Base-by-base conservation (phyloP, 768 basidiomycete species). In the Solioccasus polychromus region DNA sequence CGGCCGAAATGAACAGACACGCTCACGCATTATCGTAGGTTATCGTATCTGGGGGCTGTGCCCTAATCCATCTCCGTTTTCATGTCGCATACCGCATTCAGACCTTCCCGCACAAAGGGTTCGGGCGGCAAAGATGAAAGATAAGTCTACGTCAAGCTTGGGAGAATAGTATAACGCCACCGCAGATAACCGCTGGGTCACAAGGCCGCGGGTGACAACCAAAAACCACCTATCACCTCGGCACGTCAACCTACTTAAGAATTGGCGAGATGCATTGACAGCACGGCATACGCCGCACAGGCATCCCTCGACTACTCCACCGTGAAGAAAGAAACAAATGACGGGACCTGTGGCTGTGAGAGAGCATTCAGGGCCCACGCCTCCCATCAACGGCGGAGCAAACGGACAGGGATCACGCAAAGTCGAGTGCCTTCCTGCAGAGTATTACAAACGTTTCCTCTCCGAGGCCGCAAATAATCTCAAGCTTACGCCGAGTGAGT, bases 381-480 rank as follows among this genome's bases (percentile, higher is more conserved):
- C 17, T 29, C 39, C 9, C 17, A 34, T 41, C 2, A 23, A 44
- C 24, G 39, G 45, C 25, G 32, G 30, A 29, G 30, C 29, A 18
- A 44, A 44, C 11, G 37, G 26, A 37, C 47, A 23, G 19, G 23
- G 8, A 28, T 39, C 39, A 26, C n/a, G 10, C 35, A 37, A 34
- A 34, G 34, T 32, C 36, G 28, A 35, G 35, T 37, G 30, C 25
- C 68, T 82, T 11, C 77, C 83, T 12, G 61, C 71, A 20, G 71
- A 69, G 17, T 80, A 69, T 61, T 85, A 87, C 60, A 42, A 53
- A 1, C 48, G 60, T 2, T 86, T 83, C 56, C 65, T 86, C 22
- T 85, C 85, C 4, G 62, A 71, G 32, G 50, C 55, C n/a, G 80
- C 83, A 15, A 82, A 77, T 54, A 69, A 71, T 53, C 72, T 80